Base-by-base conservation (phyloP, 202 grass and related monocot species). In the Schoenoplectus triqueter region DNA sequence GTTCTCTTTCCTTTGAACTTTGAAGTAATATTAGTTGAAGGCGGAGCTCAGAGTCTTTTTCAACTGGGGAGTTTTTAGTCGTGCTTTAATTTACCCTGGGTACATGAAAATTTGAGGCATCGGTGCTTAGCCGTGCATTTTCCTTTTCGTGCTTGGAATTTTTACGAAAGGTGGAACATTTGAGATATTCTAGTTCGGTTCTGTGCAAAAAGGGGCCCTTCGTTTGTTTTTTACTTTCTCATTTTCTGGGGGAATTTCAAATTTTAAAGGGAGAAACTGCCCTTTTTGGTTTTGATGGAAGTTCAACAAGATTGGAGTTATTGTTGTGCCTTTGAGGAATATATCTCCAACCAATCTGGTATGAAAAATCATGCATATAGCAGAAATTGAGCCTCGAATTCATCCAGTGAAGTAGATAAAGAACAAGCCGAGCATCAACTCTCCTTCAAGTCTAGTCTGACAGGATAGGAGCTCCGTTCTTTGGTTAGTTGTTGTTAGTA, bases 151-250 rank as follows among this genome's bases (percentile, higher is more conserved):
- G 47, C 14, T 83, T 50, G 47, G 11, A 83, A 41, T 21, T 17
- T 18, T 69, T 47, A 54, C 1, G 44, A 83, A 83, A 83, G 81
- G 81, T 70, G 81, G 81, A 83, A 41, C 22, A 15, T 41, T 57
- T 55, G 61, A 69, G 80, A 52, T 51, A 41, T 52, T 83, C 48
- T 41, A 54, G 80, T 69, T 83, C 66, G 80, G 69, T 83, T 83
- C 15, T 54, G 13, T 68, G 20, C 64, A 57, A 51, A 80, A 80
- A 13, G 52, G 14, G 13, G 15, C 6, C 22, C n/a, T 42, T 41
- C 11, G 59, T 78, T 74, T 5, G 44, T 80, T 62, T 80, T 80
- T 78, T 6, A 0, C 66, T 82, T 39, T 63, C 42, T 80, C 55
- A 46, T 82, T 82, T 80, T 64, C 22, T 80, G 48, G 13, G 47